Conservation (phyloP, 1,284 basidiomycete genomes). For the Trichosporon ovoides region DNA sequence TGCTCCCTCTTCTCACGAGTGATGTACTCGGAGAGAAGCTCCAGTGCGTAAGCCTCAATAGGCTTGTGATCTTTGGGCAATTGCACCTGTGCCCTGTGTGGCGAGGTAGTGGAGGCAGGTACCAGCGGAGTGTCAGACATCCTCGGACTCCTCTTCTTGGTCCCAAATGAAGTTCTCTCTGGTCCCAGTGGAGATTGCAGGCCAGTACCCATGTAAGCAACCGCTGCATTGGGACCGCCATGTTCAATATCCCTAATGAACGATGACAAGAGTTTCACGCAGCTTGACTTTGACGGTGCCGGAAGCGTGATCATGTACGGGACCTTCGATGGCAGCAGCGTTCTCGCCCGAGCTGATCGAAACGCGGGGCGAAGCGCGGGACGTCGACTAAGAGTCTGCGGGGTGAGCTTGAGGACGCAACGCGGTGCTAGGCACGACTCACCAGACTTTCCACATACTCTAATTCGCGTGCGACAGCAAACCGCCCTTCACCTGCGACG, state of each 20-base stretch:
- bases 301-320: slow-evolving; percentile 38
- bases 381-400: slow-evolving; percentile 29
- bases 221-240: slow-evolving; percentile 20
- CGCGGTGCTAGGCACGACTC: slow-evolving; percentile 11
- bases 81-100: neutral
- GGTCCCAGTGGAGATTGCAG: neutral
- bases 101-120: neutral
- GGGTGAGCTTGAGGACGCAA: neutral
- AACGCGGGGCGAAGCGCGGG: slow-evolving; percentile 44
- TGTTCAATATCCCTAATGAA: slow-evolving; percentile 32
- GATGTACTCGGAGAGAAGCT: slow-evolving; percentile 44
- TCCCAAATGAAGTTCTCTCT: neutral
- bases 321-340: slow-evolving; percentile 30
- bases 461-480: slow-evolving; percentile 41
- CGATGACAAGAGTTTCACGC: slow-evolving; percentile 34
- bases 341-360: slow-evolving; percentile 42
- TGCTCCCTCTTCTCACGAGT: slow-evolving; percentile 47
- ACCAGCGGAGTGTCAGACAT: neutral
- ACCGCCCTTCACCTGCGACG: slow-evolving; percentile 42
- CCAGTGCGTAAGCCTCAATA: slow-evolving; percentile 38
- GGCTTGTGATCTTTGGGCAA: slow-evolving; percentile 23
- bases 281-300: slow-evolving; percentile 41
- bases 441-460: slow-evolving; percentile 42
- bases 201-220: slow-evolving; percentile 9
- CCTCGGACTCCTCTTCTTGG: slow-evolving; percentile 7